phyloP scores from a whole-genome alignment of 176 grass and related monocot genomes.

The Stipa capillata region DNA sequence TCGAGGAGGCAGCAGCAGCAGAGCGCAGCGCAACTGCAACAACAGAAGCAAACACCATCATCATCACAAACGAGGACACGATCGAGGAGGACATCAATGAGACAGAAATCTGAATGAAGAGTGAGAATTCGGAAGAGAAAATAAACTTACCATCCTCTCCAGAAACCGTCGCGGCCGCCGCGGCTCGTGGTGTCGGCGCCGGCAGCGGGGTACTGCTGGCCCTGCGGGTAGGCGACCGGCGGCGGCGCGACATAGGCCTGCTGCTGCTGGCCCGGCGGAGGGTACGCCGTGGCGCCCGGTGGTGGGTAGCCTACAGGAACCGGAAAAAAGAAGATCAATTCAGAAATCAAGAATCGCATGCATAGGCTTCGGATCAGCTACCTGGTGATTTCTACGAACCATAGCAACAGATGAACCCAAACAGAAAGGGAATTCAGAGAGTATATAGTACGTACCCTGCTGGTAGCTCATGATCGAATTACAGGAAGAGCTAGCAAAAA shows the following conservation, averaged over 20 bases:
- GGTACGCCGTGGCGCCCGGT: neutral
- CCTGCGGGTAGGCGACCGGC: neutral
- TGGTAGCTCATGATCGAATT: neutral
- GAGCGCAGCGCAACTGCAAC: neutral
- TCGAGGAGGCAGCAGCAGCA: slow-evolving; percentile 8
- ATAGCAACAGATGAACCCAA: neutral
- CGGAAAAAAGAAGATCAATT: neutral
- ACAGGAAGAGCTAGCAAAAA: neutral
- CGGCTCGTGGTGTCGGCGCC: neutral
- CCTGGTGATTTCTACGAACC: neutral
- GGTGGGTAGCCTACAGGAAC: neutral
- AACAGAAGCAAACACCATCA: neutral
- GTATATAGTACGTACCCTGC: neutral
- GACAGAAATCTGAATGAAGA: neutral
- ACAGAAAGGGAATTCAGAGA: no score
- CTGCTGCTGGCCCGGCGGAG: neutral
- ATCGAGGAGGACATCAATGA: neutral
- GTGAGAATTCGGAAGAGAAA: neutral
- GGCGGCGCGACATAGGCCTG: neutral
- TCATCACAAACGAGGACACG: neutral
- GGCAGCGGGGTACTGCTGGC: neutral
- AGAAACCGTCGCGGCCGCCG: neutral
- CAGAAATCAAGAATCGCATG: neutral
- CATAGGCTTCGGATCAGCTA: neutral
- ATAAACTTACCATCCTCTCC: neutral